Base-by-base conservation (phyloP, 2,329 filamentous ascomycete species). In the Cryoendolithus antarcticus region DNA sequence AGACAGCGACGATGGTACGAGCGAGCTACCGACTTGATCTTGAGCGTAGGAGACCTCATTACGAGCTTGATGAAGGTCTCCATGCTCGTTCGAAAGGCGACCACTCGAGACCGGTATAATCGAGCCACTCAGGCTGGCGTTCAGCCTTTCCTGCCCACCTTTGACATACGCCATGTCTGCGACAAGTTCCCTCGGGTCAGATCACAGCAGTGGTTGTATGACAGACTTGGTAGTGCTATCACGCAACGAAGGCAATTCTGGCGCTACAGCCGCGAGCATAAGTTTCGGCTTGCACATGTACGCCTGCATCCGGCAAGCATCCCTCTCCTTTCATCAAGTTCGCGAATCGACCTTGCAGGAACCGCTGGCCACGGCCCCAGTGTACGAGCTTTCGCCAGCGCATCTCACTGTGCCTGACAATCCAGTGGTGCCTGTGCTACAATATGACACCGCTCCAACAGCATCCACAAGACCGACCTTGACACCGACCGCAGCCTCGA, bases 51-150 rank as follows among this genome's bases (percentile, higher is more conserved):
- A 11, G 48, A 53, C 11, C 38, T 44, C 8, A 45, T 56, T 19
- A 40, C 44, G 12, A 49, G 49, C 31, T 47, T 57, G 3, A 48
- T 57, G 41, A 48, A 46, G 11, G 44, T 53, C 6, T 52, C 54
- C 2, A 41, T 51, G 3, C 38, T 54, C 1, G 47, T 56, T 13
- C 39, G 45, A 15, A 55, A 48, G 7, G 46, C 48, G 1, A 52
- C 44, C 4, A 48, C 40, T 9, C 40, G 50, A 8, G 51, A 56
- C 36, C 43, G 53, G 4, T 56, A 54, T 39, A 45, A 43, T 10
- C 45, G 39, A 32, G 49, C 52, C 4, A 33, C 43, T 9, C 19
- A 38, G n/a, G 37, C 48, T 5, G 39, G 33, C 3, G 27, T 44
- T 1, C 28, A 43, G 11, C 42, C 46, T n/a, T 48, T 48, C 15